Evolutionary conservation across 768 basidiomycete species (phyloP).

Genomic region (Fomitopsis serialis): DNA sequence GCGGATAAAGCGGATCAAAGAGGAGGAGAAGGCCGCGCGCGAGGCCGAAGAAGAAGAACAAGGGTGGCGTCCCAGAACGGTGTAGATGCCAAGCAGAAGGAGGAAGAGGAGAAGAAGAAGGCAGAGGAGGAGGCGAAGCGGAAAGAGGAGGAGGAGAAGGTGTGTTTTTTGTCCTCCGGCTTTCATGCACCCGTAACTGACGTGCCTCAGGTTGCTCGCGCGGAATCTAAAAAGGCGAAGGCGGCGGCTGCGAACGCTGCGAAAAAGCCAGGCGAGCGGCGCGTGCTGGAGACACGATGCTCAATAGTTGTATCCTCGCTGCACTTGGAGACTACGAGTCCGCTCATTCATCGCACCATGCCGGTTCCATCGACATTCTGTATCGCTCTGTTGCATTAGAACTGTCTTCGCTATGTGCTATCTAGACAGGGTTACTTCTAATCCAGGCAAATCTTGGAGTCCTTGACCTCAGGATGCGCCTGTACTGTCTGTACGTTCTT

Average conservation of each 20-base stretch:
- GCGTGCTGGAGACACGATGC: slow-evolving; percentile 8
- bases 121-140: slow-evolving; percentile 51
- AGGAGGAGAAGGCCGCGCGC: slow-evolving; percentile 90
- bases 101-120: slow-evolving; percentile 62
- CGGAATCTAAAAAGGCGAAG: slow-evolving; percentile 81
- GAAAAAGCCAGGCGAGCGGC: slow-evolving; percentile 71
- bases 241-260: slow-evolving; percentile 84
- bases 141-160: slow-evolving; percentile 80
- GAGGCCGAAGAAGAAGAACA: slow-evolving; percentile 83
- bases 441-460: too few relatives aligned
- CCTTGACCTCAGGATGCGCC: too few relatives aligned
- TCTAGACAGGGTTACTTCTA: too few relatives aligned
- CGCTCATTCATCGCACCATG: background rate
- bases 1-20: slow-evolving; percentile 95
- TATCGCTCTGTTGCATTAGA: background rate
- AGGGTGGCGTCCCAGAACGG: slow-evolving; percentile 39
- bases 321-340: background rate
- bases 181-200: background rate
- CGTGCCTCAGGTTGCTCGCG: slow-evolving; percentile 44
- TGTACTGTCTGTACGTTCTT: too few relatives aligned
- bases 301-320: background rate
- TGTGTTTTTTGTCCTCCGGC: slow-evolving; percentile 20
- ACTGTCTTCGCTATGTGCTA: too few relatives aligned
- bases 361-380: background rate
- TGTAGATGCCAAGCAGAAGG: slow-evolving; percentile 52